A percentile compares a stretch with the other conserved stretches of the same genome.
These are phyloP conservation scores for Cryphonectria nitschkei DNA, from an alignment of 2,329 filamentous ascomycete species.

Conservation along the genomic window DNA sequence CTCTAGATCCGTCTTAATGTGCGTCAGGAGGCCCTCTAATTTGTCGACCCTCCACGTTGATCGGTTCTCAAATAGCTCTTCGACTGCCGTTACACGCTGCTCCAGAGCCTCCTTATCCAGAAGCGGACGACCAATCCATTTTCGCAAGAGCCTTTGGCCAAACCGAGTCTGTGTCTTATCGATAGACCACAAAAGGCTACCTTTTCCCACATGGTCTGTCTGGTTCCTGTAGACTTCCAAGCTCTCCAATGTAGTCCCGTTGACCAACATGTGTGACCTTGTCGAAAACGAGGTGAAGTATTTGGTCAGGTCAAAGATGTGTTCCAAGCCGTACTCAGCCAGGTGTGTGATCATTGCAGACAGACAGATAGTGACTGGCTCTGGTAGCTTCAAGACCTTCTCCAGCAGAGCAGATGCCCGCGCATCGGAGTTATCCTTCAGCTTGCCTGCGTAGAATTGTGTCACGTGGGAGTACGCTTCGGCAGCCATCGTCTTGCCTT, in stretches of 20 bases:
- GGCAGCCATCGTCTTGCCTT: slow-evolving; percentile 78
- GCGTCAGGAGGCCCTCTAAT: slow-evolving; percentile 71
- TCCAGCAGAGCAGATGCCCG: slow-evolving; percentile 72
- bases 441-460: slow-evolving; percentile 87
- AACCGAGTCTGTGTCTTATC: slow-evolving; percentile 91
- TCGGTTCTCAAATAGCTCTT: slow-evolving; percentile 76
- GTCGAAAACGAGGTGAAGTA: slow-evolving; percentile 97
- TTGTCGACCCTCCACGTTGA: slow-evolving; percentile 72
- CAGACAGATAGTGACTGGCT: slow-evolving; percentile 86
- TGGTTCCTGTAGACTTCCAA: slow-evolving; percentile 95
- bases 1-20: slow-evolving; percentile 81
- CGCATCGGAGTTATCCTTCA: slow-evolving; percentile 65
- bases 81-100: slow-evolving; percentile 79
- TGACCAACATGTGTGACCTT: slow-evolving; percentile 91
- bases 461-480: slow-evolving; percentile 89
- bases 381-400: slow-evolving; percentile 82
- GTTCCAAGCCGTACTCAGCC: slow-evolving; percentile 87
- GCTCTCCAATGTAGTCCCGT: slow-evolving; percentile 91
- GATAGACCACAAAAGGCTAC: slow-evolving; percentile 93
- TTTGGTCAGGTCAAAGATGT: slow-evolving; percentile 94
- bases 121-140: slow-evolving; percentile 92
- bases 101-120: slow-evolving; percentile 76
- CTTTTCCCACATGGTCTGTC: slow-evolving; percentile 82
- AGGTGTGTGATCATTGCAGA: slow-evolving; percentile 96
- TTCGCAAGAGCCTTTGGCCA: slow-evolving; percentile 83